Conservation (phyloP, 345 rosid species). For the Carallia brachiata region DNA sequence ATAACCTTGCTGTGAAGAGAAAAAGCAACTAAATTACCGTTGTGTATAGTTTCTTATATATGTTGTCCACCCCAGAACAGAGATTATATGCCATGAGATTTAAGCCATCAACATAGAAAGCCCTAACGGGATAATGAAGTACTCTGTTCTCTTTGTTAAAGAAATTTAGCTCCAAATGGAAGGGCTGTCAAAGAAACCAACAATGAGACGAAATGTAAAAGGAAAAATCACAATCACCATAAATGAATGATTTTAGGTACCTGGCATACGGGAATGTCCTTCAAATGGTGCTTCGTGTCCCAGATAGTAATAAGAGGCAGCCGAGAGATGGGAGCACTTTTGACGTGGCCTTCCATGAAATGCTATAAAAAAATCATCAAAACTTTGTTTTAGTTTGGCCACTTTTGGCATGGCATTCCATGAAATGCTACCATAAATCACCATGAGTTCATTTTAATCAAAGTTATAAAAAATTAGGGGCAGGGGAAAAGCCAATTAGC, state of each 20-base stretch:
- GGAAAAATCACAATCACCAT: constrained; percentile 13
- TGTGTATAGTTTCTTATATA: constrained; percentile 84
- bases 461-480: constrained; percentile 4
- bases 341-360: constrained; percentile 98
- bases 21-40: constrained; percentile 42
- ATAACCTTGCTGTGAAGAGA: background rate
- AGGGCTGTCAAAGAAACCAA: constrained; percentile 62
- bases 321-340: constrained; percentile 87
- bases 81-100: constrained; percentile 89
- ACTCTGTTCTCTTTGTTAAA: constrained; percentile 89
- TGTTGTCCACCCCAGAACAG: constrained; percentile 70
- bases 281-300: constrained; percentile 70
- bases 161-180: constrained; percentile 96
- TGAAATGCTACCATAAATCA: constrained; percentile 65
- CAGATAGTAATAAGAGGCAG: constrained; percentile 75
- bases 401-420: constrained; percentile 97
- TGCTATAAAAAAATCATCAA: constrained; percentile 45
- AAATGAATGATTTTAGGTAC: constrained; percentile 33
- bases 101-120: constrained; percentile 80
- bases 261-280: constrained; percentile 88
- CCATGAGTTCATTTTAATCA: constrained; percentile 13
- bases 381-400: background rate
- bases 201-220: constrained; percentile 29
- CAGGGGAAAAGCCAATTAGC: background rate
- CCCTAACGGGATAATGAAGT: constrained; percentile 93